These are phyloP conservation scores for Scytalidium lignicola DNA, from an alignment of 2,329 filamentous ascomycete genomes.

Conservation along the genomic window DNA sequence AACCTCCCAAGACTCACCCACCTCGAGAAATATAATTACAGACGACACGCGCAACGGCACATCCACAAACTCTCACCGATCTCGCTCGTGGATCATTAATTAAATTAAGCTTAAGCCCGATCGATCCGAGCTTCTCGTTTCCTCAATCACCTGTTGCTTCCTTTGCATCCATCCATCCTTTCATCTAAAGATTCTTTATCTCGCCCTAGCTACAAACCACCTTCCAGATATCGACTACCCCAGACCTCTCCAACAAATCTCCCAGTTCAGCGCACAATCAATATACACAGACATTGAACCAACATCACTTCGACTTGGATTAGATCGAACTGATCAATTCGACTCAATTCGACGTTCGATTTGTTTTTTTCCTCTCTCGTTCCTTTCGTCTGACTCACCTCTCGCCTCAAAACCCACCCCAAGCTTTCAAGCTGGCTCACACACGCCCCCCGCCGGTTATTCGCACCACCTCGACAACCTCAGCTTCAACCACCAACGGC, in stretches of 20 bases:
- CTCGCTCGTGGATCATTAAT: no score
- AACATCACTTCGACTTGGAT: no score
- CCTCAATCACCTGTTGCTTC: constrained; percentile 10
- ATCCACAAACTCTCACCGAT: no score
- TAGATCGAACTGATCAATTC: no score
- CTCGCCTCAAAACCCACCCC: background rate
- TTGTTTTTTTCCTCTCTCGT: background rate
- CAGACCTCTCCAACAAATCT: background rate
- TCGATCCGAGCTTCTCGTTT: background rate
- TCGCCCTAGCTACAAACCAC: background rate
- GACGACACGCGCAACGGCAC: no score
- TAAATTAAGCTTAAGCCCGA: background rate
- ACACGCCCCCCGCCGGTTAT: constrained; percentile 19
- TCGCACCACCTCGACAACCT: constrained; percentile 11
- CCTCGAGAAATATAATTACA: background rate
- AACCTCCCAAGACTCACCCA: background rate
- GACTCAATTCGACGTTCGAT: no score
- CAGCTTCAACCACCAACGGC: background rate
- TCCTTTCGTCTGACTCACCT: background rate
- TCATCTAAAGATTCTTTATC: background rate
- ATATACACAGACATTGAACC: no score
- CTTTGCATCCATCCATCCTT: background rate
- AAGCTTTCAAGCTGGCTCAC: constrained; percentile 20
- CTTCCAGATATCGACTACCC: background rate
- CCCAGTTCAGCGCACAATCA: background rate